phyloP scores from a whole-genome alignment of 345 rosid genomes.

The Eucalyptus pauciflora region DNA sequence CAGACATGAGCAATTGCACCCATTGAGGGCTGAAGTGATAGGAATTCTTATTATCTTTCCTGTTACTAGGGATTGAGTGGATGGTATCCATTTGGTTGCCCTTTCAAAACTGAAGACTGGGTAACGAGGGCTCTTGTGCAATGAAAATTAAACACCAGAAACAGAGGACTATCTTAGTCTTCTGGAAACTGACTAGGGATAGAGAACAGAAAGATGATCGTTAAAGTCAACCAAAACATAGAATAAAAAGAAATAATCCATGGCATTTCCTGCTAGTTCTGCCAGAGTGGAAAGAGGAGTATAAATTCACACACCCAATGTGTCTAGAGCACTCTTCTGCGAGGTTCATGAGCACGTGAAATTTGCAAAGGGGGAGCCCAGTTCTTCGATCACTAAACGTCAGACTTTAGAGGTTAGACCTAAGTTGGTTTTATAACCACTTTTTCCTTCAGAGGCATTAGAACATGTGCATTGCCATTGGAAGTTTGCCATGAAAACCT shows the following conservation, averaged over 20 bases:
- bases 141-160: not conserved
- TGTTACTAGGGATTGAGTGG: not conserved
- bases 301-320: not conserved
- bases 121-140: not conserved
- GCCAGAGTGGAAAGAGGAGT: not conserved
- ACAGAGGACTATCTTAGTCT: not conserved
- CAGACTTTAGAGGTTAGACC: not conserved
- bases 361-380: not conserved
- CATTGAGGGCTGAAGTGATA: not conserved
- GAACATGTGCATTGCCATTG: not conserved
- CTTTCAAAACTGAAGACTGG: not conserved
- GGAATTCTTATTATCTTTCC: not conserved
- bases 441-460: not conserved
- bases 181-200: not conserved
- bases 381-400: not conserved
- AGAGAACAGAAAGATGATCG: not conserved
- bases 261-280: not conserved
- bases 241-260: not conserved
- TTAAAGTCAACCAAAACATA: not conserved
- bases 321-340: not conserved
- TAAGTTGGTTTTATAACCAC: not conserved
- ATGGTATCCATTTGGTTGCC: not conserved
- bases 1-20: not conserved
- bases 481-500: not conserved
- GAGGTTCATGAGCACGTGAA: not conserved